Conservation (phyloP, 305 asterid species). For the Coffea humblotiana region DNA sequence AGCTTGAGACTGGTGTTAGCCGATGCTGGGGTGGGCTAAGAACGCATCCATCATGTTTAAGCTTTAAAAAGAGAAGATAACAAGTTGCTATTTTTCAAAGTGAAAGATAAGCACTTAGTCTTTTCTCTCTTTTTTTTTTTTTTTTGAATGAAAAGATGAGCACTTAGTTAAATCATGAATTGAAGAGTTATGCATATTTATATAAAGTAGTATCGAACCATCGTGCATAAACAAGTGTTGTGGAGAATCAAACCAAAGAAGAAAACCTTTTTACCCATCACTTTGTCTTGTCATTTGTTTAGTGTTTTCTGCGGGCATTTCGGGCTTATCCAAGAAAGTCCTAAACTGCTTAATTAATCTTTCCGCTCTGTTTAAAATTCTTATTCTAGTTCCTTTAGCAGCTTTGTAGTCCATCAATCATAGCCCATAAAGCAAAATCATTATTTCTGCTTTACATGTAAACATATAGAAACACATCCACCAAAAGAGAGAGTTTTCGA, state of each 20-base stretch:
- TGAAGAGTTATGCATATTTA: constrained; percentile 30
- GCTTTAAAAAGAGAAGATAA: constrained; percentile 14
- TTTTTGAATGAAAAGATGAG: constrained; percentile 9
- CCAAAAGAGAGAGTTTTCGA: neutral
- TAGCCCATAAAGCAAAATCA: neutral
- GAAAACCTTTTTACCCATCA: constrained; percentile 40
- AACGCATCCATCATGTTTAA: constrained; percentile 1
- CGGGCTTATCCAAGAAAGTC: constrained; percentile 36
- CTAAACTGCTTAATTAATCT: constrained; percentile 21
- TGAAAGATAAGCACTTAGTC: constrained; percentile 38
- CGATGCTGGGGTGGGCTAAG: constrained; percentile 24
- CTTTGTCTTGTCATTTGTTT: constrained; percentile 34
- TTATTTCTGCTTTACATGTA: neutral
- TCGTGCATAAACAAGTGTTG: constrained; percentile 23
- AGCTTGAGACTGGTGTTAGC: constrained; percentile 22
- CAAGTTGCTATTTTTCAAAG: constrained; percentile 36
- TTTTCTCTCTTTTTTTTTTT: no score
- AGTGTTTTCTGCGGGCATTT: constrained; percentile 27
- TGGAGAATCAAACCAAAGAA: constrained; percentile 34
- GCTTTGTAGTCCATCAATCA: neutral
- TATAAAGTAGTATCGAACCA: constrained; percentile 26
- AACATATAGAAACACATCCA: neutral
- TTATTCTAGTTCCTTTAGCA: constrained; percentile 13
- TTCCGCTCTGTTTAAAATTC: constrained; percentile 4
- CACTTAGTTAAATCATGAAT: constrained; percentile 29